A percentile compares a stretch with the other conserved stretches of the same genome.
These are phyloP conservation scores for Claviceps africana DNA, from an alignment of 2,329 filamentous ascomycete genomes.

Conservation along the genomic window DNA sequence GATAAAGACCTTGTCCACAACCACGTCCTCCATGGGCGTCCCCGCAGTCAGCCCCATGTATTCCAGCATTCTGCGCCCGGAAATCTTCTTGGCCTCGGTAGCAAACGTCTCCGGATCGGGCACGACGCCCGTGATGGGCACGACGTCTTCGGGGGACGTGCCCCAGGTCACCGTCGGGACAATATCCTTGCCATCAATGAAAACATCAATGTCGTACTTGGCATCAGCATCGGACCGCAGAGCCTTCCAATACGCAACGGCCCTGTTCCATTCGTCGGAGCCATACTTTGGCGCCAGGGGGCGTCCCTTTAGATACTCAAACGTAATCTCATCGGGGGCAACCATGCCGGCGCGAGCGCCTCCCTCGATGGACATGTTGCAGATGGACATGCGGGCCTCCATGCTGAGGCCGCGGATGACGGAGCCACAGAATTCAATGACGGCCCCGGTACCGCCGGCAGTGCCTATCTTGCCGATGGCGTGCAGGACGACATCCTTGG, in stretches of 20 bases:
- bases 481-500: constrained; percentile 88
- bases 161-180: constrained; percentile 92
- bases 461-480: constrained; percentile 91
- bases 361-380: constrained; percentile 98
- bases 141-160: constrained; percentile 87
- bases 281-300: constrained; percentile 77
- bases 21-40: constrained; percentile 82
- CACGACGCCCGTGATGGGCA: constrained; percentile 85
- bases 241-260: constrained; percentile 74
- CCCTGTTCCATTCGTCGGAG: constrained; percentile 80
- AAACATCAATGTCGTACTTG: constrained; percentile 78
- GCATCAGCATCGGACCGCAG: constrained; percentile 78
- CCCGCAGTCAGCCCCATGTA: constrained; percentile 91
- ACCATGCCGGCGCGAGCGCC: constrained; percentile 95
- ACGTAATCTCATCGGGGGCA: constrained; percentile 84
- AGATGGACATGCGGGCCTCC: constrained; percentile 97
- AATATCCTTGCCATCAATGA: constrained; percentile 87
- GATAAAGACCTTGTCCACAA: constrained; percentile 92
- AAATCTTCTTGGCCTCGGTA: constrained; percentile 64
- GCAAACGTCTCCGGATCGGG: constrained; percentile 80
- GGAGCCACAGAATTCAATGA: constrained; percentile 95
- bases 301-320: constrained; percentile 85
- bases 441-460: constrained; percentile 82
- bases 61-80: constrained; percentile 69
- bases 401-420: constrained; percentile 82